Evolutionary conservation across 257 asterid genomes (phyloP).

Genomic region (Solanum megistacrolobum): DNA sequence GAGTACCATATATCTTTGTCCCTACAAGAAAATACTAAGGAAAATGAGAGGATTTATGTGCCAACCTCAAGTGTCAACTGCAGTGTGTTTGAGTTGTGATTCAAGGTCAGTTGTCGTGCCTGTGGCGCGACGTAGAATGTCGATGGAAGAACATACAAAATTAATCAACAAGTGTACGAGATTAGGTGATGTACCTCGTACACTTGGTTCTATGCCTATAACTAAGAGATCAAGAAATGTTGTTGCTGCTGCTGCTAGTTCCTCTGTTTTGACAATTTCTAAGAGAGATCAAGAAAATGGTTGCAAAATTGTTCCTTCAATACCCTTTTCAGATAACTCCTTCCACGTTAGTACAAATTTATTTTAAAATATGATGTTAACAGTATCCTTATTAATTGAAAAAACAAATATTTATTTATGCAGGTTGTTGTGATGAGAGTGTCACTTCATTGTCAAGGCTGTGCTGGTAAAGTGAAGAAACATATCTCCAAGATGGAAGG

Average conservation of each 20-base stretch:
- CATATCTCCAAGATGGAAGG: conserved; percentile 89
- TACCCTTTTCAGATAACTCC: conserved; percentile 15
- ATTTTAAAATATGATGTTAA: neutral
- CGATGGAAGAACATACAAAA: conserved; percentile 11
- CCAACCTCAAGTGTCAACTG: conserved; percentile 39
- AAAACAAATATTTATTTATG: neutral
- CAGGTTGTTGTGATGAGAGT: conserved; percentile 89
- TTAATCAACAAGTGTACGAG: conserved; percentile 9
- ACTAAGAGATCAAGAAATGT: conserved; percentile 6
- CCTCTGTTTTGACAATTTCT: conserved; percentile 10
- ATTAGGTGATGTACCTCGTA: conserved; percentile 12
- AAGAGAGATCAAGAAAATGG: conserved; percentile 4
- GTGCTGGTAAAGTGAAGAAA: conserved; percentile 75
- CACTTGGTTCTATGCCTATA: neutral
- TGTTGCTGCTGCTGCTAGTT: neutral
- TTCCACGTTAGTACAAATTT: conserved; percentile 27
- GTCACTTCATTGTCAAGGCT: conserved; percentile 84
- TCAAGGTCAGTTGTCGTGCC: conserved; percentile 31
- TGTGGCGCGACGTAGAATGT: neutral
- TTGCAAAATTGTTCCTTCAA: conserved; percentile 18
- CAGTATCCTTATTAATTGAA: neutral
- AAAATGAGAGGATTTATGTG: conserved; percentile 59
- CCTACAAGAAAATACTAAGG: neutral
- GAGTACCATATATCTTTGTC: neutral
- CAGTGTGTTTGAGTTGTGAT: conserved; percentile 50